A percentile compares a stretch with the other conserved stretches of the same genome.
phyloP scores from a whole-genome alignment of 129 eudicot species.

The Mikania micrantha region DNA sequence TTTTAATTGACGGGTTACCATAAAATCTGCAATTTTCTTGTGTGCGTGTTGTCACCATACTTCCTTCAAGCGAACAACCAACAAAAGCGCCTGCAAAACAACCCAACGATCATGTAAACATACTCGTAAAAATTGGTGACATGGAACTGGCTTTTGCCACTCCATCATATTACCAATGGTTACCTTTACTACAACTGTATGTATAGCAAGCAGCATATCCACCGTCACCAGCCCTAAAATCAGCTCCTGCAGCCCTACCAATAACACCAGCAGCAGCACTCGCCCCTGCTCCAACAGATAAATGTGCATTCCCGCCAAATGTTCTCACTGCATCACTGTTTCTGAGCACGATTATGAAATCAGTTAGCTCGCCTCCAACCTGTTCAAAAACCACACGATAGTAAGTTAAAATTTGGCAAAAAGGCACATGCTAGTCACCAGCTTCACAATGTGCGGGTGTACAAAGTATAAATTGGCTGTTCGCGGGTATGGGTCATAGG shows the following conservation, averaged over 20 bases:
- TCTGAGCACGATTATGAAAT: constrained; percentile 58
- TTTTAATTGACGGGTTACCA: constrained; percentile 44
- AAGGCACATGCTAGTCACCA: not conserved
- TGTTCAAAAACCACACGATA: constrained; percentile 10
- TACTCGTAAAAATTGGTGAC: not conserved
- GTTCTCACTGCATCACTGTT: constrained; percentile 46
- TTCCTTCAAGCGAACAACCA: constrained; percentile 66
- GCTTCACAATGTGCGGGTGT: too few relatives aligned
- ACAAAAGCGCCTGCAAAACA: constrained; percentile 57
- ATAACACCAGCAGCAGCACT: constrained; percentile 65
- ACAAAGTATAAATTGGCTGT: too few relatives aligned
- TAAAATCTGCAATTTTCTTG: constrained; percentile 56
- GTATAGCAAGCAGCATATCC: constrained; percentile 74
- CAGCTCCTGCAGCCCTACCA: constrained; percentile 70
- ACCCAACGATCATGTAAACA: not conserved
- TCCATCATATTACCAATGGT: not conserved
- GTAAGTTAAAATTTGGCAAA: not conserved
- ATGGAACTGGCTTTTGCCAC: not conserved
- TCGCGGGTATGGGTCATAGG: too few relatives aligned
- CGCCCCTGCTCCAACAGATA: constrained; percentile 56
- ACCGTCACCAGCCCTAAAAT: constrained; percentile 66
- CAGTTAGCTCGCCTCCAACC: constrained; percentile 71
- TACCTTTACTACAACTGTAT: constrained; percentile 74
- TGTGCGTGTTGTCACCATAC: constrained; percentile 41
- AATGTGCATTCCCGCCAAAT: constrained; percentile 58